phyloP scores from a whole-genome alignment of 1,139 yeast species.

The Zygotorulaspora mrakii region DNA sequence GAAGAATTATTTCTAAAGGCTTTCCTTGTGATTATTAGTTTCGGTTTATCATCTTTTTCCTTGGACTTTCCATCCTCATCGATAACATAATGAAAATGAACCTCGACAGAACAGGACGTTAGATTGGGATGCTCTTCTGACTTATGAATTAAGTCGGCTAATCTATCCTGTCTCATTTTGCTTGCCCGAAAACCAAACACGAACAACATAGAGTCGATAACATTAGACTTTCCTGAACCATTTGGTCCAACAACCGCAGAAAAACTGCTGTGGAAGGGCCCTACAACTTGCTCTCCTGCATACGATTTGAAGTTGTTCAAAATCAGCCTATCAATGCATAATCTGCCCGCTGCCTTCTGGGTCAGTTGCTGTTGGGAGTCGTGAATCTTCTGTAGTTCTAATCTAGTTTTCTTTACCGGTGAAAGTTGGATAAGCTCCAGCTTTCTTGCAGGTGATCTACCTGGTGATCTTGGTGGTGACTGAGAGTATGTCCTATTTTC shows the following conservation, averaged over 20 bases:
- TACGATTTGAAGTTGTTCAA: conserved; percentile 90
- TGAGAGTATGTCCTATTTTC: conserved; percentile 32
- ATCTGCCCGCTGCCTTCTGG: conserved; percentile 39
- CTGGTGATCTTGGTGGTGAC: conserved; percentile 39
- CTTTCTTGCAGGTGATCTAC: conserved; percentile 38
- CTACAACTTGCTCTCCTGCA: conserved; percentile 90
- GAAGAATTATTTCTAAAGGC: conserved; percentile 78
- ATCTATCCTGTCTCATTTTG: conserved; percentile 93
- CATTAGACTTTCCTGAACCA: conserved; percentile 97
- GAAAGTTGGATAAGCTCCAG: conserved; percentile 41
- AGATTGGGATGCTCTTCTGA: conserved; percentile 67
- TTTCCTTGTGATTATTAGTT: conserved; percentile 67
- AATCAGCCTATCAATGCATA: conserved; percentile 70
- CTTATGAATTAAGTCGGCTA: conserved; percentile 86
- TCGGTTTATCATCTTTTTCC: conserved; percentile 41
- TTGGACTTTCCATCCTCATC: conserved; percentile 50
- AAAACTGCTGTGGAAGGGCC: conserved; percentile 90
- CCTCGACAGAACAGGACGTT: conserved; percentile 82
- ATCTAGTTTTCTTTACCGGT: conserved; percentile 38
- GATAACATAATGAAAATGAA: conserved; percentile 76
- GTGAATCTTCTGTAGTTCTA: conserved; percentile 33
- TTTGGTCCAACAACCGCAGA: conserved; percentile 99
- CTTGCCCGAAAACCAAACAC: conserved; percentile 96
- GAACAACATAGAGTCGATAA: conserved; percentile 90
- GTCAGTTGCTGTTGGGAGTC: conserved; percentile 33